Evolutionary conservation across 306 rosid species (phyloP), one percentile per base, ranked within the genome.

Genomic region (Malus sieversii): DNA sequence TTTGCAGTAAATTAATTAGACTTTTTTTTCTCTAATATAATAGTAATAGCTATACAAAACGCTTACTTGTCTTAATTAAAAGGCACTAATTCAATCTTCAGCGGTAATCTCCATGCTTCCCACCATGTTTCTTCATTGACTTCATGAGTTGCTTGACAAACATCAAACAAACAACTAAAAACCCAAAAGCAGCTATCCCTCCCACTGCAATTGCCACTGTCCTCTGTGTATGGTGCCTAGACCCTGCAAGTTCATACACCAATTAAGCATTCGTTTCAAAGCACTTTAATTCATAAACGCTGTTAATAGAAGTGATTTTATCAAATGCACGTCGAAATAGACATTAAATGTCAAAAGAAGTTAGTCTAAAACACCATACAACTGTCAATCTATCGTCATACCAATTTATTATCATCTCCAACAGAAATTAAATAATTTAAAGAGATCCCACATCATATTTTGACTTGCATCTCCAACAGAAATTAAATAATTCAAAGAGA

Each of bases 191-290:
- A 53, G 97, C 97, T 32, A 95, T 72, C 72, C 97, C 97, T 82
- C 98, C 98, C 27, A 95, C 90, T 15, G 87, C 97, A 82, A 95
- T 75, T 19, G 98, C 98, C 60, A 84, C 92, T 15, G 93, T 92
- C 80, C 84, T 95, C 65, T 86, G 79, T 16, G 97, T 78, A 72
- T 86, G 90, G 22, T 72, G 78, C 66, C 74, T 77, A 62, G 88
- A 72, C 66, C 59, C 77, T 61, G 64, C 57, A 70, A 51, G 45
- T 80, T 65, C 89, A 89, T 87, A 82, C 40, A 74, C 71, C 57
- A 66, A 71, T 60, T 66, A 66, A 59, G 69, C 80, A 75, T n/a
- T 9, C 4, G 29, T 10, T 4, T 51, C 4, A 57, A n/a, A 51
- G 8, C 55, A 15, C 8, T 5, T 51, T 5, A 1, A 5, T 51